Evolutionary conservation across 2,329 filamentous ascomycete genomes (phyloP).

Genomic region (Sclerotinia glacialis): DNA sequence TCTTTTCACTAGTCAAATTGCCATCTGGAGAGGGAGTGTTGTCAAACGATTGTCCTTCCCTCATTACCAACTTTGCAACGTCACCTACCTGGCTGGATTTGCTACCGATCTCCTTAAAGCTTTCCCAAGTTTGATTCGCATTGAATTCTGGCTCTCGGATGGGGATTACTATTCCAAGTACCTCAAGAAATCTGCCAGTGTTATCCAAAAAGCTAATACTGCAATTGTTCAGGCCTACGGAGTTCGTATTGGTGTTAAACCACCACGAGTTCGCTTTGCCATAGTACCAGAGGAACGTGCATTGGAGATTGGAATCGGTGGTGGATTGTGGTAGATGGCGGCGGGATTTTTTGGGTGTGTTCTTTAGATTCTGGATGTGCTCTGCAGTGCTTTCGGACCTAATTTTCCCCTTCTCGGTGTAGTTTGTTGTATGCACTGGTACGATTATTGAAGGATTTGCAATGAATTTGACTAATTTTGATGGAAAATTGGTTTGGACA

Average conservation of each 20-base stretch:
- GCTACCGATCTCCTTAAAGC: background rate
- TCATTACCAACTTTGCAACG: background rate
- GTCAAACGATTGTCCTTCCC: background rate
- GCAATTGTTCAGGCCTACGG: background rate
- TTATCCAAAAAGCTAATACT: background rate
- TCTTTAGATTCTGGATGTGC: background rate
- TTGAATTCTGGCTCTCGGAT: background rate
- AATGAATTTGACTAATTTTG: too few species aligned
- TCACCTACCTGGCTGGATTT: background rate
- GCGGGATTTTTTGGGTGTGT: background rate
- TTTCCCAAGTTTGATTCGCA: background rate
- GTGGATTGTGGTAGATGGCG: background rate
- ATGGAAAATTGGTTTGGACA: too few species aligned
- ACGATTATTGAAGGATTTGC: too few species aligned
- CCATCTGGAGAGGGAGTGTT: background rate
- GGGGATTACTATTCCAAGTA: background rate
- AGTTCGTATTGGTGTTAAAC: background rate
- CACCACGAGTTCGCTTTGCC: background rate
- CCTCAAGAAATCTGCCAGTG: background rate
- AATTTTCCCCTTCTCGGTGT: too few species aligned
- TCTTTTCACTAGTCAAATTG: background rate
- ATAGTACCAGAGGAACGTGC: background rate
- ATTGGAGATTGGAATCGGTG: background rate
- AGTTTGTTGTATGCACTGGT: too few species aligned
- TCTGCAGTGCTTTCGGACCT: background rate